A percentile compares a stretch with the other conserved stretches of the same genome.
Conservation (phyloP, 148 eudicot genomes). For the Cornus kousa region DNA sequence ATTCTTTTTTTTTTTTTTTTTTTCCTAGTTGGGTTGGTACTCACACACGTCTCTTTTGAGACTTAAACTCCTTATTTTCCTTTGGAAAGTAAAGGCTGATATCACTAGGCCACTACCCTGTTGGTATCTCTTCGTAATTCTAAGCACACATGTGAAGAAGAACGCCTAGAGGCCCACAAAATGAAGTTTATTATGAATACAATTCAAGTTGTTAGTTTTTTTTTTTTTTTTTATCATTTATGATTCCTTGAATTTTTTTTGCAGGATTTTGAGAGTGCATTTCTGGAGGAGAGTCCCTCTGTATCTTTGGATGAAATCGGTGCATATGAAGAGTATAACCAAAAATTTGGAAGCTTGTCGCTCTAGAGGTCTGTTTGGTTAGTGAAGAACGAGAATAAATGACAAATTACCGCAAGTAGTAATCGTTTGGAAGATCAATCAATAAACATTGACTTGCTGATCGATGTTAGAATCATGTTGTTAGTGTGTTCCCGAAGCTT, state of each 20-base stretch:
- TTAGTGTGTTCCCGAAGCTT: not conserved
- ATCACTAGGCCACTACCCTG: no score
- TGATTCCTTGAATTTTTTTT: not conserved
- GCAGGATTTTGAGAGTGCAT: constrained; percentile 81
- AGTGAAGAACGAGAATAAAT: not conserved
- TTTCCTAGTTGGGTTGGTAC: no score
- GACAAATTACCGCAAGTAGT: not conserved
- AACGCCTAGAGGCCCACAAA: not conserved
- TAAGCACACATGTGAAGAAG: not conserved
- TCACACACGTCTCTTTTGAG: no score
- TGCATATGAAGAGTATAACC: constrained; percentile 83
- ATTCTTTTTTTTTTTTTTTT: not conserved
- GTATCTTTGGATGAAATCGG: constrained; percentile 82
- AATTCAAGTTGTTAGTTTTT: no score
- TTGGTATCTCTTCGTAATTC: constrained; percentile 45
- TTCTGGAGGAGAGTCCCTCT: constrained; percentile 93
- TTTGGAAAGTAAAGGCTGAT: no score
- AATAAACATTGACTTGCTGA: not conserved
- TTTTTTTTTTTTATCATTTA: not conserved
- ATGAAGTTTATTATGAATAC: not conserved
- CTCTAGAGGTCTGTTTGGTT: constrained; percentile 29
- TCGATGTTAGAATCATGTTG: no score
- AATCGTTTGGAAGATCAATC: not conserved
- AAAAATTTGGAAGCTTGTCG: constrained; percentile 86
- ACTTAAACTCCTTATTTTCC: no score